phyloP scores from a whole-genome alignment of 1,139 yeast genomes.

The Fermentozyma sake region DNA sequence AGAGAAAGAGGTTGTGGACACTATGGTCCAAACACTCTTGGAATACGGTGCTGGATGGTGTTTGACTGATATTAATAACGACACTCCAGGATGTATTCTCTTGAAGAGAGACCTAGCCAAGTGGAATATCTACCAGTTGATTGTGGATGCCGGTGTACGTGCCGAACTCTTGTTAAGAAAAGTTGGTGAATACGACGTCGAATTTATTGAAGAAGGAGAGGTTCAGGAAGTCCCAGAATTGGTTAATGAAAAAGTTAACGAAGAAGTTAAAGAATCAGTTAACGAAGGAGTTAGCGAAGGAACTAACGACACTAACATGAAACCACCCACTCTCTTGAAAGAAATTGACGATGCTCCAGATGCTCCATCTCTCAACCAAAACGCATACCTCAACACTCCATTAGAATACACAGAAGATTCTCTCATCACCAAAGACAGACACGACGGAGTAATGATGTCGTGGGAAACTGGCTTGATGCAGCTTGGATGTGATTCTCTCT shows the following conservation, averaged over 20 bases:
- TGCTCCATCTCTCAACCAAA: slow-evolving; percentile 64
- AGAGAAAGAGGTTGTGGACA: slow-evolving; percentile 44
- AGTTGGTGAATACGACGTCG: slow-evolving; percentile 55
- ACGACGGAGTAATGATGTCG: slow-evolving; percentile 97
- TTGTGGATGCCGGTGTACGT: slow-evolving; percentile 85
- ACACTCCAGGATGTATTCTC: slow-evolving; percentile 75
- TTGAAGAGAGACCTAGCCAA: slow-evolving; percentile 45
- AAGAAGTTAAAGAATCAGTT: neutral
- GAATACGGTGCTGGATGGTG: slow-evolving; percentile 94
- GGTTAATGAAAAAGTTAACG: slow-evolving; percentile 15
- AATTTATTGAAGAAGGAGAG: slow-evolving; percentile 30
- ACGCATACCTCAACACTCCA: slow-evolving; percentile 60
- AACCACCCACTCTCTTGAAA: neutral
- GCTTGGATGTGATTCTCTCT: slow-evolving; percentile 68
- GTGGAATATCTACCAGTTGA: slow-evolving; percentile 42
- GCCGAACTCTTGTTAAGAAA: slow-evolving; percentile 80
- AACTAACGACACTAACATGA: neutral
- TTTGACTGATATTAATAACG: slow-evolving; percentile 56
- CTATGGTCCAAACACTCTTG: slow-evolving; percentile 62
- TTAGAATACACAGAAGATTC: slow-evolving; percentile 70
- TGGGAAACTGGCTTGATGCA: slow-evolving; percentile 89
- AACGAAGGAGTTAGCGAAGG: neutral
- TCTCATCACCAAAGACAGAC: slow-evolving; percentile 62
- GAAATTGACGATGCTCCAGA: slow-evolving; percentile 13
- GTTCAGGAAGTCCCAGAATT: too few species aligned